Conservation (phyloP, 495 filamentous ascomycete species). For the Xylaria curta region DNA sequence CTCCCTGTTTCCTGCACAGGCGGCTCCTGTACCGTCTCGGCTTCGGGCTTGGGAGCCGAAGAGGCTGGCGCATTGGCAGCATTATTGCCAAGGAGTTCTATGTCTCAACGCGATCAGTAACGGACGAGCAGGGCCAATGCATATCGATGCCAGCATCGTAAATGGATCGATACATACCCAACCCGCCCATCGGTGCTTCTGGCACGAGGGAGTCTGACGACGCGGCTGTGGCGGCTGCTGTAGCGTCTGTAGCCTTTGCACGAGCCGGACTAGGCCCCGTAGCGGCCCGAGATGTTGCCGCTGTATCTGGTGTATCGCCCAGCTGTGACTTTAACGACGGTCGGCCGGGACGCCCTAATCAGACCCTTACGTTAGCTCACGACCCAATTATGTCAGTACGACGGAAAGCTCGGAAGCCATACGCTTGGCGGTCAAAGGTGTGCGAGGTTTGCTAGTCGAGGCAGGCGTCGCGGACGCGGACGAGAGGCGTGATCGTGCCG, state of each 20-base stretch:
- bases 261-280: conserved; percentile 25
- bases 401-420: conserved; percentile 7
- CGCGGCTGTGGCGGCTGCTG: neutral
- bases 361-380: neutral
- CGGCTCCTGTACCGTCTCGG: conserved; percentile 11
- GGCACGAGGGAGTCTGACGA: conserved; percentile 29
- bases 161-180: conserved; percentile 27
- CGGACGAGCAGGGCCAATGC: neutral
- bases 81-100: conserved; percentile 25
- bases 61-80: conserved; percentile 11
- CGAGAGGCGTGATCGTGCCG: conserved; percentile 35
- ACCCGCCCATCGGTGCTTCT: conserved; percentile 33
- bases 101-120: neutral
- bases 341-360: conserved; percentile 10
- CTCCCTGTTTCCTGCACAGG: conserved; percentile 26
- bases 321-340: conserved; percentile 27
- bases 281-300: conserved; percentile 17
- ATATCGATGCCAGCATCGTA: neutral
- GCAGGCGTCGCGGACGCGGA: conserved; percentile 34
- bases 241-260: conserved; percentile 26
- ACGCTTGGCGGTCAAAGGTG: conserved; percentile 26
- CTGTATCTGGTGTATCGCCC: conserved; percentile 20
- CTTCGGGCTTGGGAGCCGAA: neutral
- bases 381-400: neutral
- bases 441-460: conserved; percentile 28